Conservation (phyloP, 352 stramenopile species). For the Phytophthora litchii region DNA sequence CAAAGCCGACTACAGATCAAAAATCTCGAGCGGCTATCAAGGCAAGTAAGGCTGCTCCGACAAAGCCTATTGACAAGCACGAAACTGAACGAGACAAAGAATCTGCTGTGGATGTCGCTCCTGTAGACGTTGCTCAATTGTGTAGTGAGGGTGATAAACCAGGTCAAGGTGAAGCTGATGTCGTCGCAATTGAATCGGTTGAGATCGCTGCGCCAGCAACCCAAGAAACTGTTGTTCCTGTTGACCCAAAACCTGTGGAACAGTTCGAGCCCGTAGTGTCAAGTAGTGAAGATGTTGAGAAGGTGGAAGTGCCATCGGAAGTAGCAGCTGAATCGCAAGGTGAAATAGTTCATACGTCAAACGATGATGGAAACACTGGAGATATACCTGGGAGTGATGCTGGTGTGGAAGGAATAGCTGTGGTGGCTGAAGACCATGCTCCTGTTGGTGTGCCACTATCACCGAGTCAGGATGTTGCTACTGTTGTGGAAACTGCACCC, state of each 20-base stretch:
- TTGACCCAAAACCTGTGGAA: slow-evolving; percentile 1
- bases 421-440: neutral
- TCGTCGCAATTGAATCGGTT: neutral
- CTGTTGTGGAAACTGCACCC: neutral
- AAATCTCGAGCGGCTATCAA: slow-evolving; percentile 23
- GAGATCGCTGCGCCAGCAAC: neutral
- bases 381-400: neutral
- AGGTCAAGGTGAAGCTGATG: neutral
- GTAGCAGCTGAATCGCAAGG: neutral
- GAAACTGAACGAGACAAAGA: slow-evolving; percentile 2
- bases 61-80: slow-evolving; percentile 7
- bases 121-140: neutral
- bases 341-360: neutral
- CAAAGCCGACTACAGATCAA: slow-evolving; percentile 8
- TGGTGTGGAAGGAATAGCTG: neutral
- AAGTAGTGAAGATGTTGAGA: neutral
- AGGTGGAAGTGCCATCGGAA: slow-evolving; percentile 3
- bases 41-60: slow-evolving; percentile 5
- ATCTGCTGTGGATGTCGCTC: neutral
- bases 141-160: neutral
- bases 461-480: neutral
- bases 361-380: neutral
- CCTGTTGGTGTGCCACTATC: neutral
- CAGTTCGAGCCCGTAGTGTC: slow-evolving; percentile 2
- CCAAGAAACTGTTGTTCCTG: neutral